Evolutionary conservation across 192 early-diverging fungal species (phyloP), one percentile per base, ranked within the genome.

Genomic region (Coemansia sp.): DNA sequence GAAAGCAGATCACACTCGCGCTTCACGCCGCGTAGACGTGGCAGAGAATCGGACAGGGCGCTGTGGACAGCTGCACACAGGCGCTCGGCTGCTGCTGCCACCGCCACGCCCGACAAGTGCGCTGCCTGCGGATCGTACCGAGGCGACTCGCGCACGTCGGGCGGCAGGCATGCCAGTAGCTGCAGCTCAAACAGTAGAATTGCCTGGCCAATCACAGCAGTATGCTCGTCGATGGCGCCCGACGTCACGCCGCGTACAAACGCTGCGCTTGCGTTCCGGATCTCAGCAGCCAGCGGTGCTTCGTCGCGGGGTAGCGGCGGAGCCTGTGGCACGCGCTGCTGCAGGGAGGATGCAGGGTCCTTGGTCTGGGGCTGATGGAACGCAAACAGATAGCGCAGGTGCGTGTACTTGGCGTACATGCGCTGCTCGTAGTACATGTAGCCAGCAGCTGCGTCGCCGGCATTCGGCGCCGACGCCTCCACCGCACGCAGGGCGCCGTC

Each of bases 161-260:
- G 21, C 13, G 42, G 35, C 2, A 75, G 56, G 46, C 65, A 50
- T 39, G 50, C 35, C 13, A 68, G 64, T 16, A 49, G 72, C 58
- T 75, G 72, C 48, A 50, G 65, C 72, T 75, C 72, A 33, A 75
- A 47, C 54, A 75, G 12, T 15, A 65, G 65, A 3, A 69, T 58
- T n/a, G 48, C 53, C 39, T 68, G 65, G 2, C 53, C 52, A 30
- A 61, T 56, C 37, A 75, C 35, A 1, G 51, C 46, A 45, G 55
- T 53, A n/a, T 57, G 36, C 38, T 52, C 61, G 7, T 47, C 56
- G 11, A 61, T 39, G 7, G 55, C 30, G 3, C 61, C 61, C 0
- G 57, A 38, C 20, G 56, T 57, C 13, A 61, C 58, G 14, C 54
- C 50, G n/a, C 40, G 53, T 11, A 65, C 55, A 44, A 75, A 69